Evolutionary conservation across 352 stramenopile genomes (phyloP).

Genomic region (Globisporangium paddicum): DNA sequence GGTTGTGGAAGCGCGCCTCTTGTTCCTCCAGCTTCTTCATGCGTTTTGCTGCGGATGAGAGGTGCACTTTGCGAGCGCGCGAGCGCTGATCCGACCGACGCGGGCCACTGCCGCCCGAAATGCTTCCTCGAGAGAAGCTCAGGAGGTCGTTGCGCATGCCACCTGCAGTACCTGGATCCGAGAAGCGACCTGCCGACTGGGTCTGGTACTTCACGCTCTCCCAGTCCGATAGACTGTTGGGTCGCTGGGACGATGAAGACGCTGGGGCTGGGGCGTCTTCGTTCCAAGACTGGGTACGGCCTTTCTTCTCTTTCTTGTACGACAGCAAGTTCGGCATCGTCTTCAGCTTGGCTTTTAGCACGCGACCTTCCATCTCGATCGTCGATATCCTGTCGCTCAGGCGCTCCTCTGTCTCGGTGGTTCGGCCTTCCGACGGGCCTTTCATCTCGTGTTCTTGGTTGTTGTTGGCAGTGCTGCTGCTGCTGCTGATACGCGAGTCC

Average conservation of each 20-base stretch:
- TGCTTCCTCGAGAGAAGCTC: slow-evolving; percentile 54
- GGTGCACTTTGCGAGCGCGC: slow-evolving; percentile 54
- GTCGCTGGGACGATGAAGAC: not conserved
- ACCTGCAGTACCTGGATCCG: slow-evolving; percentile 45
- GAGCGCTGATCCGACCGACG: slow-evolving; percentile 44
- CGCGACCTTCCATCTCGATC: slow-evolving; percentile 23
- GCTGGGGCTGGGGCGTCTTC: slow-evolving; percentile 16
- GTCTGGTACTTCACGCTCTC: slow-evolving; percentile 47
- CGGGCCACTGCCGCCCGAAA: slow-evolving; percentile 21
- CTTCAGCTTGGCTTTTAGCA: slow-evolving; percentile 33
- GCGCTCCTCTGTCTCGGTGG: not conserved
- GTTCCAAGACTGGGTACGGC: slow-evolving; percentile 55
- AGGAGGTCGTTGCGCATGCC: slow-evolving; percentile 57
- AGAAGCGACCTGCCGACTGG: slow-evolving; percentile 42
- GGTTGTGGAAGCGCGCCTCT: slow-evolving; percentile 56
- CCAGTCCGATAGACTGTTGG: slow-evolving; percentile 45
- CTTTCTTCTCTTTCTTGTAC: slow-evolving; percentile 35
- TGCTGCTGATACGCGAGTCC: slow-evolving; percentile 22
- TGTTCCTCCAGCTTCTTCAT: slow-evolving; percentile 81
- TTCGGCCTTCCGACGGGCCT: slow-evolving; percentile 16
- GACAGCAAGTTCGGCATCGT: slow-evolving; percentile 50
- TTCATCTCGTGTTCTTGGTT: slow-evolving; percentile 9
- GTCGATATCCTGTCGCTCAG: slow-evolving; percentile 6
- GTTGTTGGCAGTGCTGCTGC: slow-evolving; percentile 14
- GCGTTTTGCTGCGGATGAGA: slow-evolving; percentile 78